Base-by-base conservation (phyloP, 2,329 filamentous ascomycete species). In the Hypoxylon sp. region DNA sequence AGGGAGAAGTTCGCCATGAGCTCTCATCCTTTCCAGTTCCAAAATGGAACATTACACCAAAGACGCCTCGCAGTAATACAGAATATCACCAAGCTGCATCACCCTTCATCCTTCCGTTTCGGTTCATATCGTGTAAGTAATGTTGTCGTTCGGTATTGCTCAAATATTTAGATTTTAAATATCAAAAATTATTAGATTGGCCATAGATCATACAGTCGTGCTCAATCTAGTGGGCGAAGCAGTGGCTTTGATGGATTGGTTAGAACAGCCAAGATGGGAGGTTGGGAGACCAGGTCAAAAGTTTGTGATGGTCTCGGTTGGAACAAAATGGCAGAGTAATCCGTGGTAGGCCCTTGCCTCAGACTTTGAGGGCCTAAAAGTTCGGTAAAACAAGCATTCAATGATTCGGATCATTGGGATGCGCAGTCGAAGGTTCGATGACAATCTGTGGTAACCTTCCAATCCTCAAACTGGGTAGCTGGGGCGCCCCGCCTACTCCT, bases 381-480 rank as follows among this genome's bases (percentile, higher is more conserved):
- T 6, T 33, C 8, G 22, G 13, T 40, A 10, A 17, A 37, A 11
- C 8, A 25, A 8, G 33, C 13, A 5, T 27, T 65, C 33, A 69
- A 3, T 37, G 44, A 4, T 64, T 50, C 11, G 54, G 27, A 14
- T 75, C 69, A 31, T 61, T 56, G 0, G 81, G 79, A 55, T 75
- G 75, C 4, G 81, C 80, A 44, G 80, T 83, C 25, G 83, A 85
- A n/a, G 85, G 85, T 73, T 90, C 85, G 53, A 89, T 85, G 27
- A 89, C 84, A 74, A 90, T 90, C 70, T 85, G 84, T 2, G 88
- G 88, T 27, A 90, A 77, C 30, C 76, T 76, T 17, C 77, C 74
- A 33, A 89, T 79, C 53, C 83, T 81, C 71, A 90, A 73, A 71
- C 84, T 88, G 1, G 88, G 87, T 53, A 89, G 78, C 69, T 84